A percentile compares a stretch with the other conserved stretches of the same genome.
These are phyloP conservation scores for Urostyla sp. DNA, from an alignment of 73 alveolate species.

Conservation along the genomic window DNA sequence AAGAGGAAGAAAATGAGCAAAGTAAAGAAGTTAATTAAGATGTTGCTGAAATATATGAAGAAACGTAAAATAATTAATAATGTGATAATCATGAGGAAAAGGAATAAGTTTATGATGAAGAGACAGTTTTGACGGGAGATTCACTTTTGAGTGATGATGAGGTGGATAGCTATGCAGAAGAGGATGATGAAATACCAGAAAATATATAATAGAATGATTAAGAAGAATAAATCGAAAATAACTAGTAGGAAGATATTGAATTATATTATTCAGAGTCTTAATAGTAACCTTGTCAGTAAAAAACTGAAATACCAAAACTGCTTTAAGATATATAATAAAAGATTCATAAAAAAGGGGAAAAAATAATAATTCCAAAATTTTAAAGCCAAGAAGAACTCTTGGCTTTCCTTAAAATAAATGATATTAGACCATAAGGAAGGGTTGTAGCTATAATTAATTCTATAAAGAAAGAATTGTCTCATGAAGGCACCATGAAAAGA, in stretches of 20 bases:
- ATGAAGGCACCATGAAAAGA: conserved; percentile 12
- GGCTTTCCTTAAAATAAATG: background rate
- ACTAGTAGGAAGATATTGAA: too few species aligned
- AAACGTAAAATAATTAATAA: conserved; percentile 17
- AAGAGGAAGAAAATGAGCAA: conserved; percentile 39
- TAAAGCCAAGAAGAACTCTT: background rate
- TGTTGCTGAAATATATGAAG: conserved; percentile 18
- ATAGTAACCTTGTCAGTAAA: background rate
- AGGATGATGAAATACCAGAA: conserved; percentile 33
- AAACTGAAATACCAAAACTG: background rate
- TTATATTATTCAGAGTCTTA: too few species aligned
- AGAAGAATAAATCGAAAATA: background rate
- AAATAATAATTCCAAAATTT: conserved; percentile 10
- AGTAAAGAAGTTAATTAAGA: conserved; percentile 48
- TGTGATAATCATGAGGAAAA: conserved; percentile 29
- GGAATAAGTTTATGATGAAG: conserved; percentile 23
- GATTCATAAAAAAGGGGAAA: background rate
- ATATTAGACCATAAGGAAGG: conserved; percentile 32
- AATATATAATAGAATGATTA: background rate
- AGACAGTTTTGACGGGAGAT: conserved; percentile 37
- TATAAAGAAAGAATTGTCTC: background rate
- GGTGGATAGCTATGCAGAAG: conserved; percentile 52
- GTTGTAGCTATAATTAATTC: conserved; percentile 45
- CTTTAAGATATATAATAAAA: background rate
- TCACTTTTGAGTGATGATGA: conserved; percentile 43